Conservation (phyloP, 1,284 basidiomycete species). For the Stygiomarasmius scandens region DNA sequence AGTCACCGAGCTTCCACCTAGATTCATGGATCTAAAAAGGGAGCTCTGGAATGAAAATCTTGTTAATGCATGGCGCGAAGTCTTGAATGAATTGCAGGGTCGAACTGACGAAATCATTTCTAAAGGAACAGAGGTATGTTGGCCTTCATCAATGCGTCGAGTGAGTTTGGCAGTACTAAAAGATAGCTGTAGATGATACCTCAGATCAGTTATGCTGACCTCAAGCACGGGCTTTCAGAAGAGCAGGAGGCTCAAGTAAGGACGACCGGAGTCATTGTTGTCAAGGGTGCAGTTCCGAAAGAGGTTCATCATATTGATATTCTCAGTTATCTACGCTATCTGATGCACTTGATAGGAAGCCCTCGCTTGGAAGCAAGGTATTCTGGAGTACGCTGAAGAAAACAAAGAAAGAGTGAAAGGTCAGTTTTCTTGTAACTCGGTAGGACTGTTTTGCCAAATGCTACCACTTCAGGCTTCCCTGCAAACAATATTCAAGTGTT, state of each 20-base stretch:
- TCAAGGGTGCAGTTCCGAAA: conserved; percentile 60
- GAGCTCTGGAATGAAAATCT: conserved; percentile 53
- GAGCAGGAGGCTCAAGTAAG: conserved; percentile 50
- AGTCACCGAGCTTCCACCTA: conserved; percentile 47
- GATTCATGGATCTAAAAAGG: conserved; percentile 65
- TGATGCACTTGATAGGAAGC: conserved; percentile 48
- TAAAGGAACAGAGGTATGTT: conserved; percentile 42
- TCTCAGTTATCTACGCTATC: neutral
- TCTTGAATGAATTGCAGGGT: conserved; percentile 52
- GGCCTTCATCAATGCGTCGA: neutral
- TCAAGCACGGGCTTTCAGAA: conserved; percentile 44
- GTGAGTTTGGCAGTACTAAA: no score
- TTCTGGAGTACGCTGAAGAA: conserved; percentile 55
- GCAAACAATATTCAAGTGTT: conserved; percentile 70
- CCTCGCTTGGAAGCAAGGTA: conserved; percentile 58
- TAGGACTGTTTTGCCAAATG: no score
- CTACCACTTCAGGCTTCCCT: conserved; percentile 56
- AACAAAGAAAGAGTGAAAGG: conserved; percentile 43
- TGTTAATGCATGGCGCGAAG: conserved; percentile 55
- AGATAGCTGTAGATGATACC: conserved; percentile 71
- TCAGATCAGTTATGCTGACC: conserved; percentile 49
- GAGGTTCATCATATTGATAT: conserved; percentile 35
- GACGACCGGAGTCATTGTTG: conserved; percentile 59
- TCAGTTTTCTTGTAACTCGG: neutral
- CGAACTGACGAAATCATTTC: conserved; percentile 47